Evolutionary conservation across 2,329 filamentous ascomycete genomes (phyloP).

Genomic region (Claviceps quebecensis): DNA sequence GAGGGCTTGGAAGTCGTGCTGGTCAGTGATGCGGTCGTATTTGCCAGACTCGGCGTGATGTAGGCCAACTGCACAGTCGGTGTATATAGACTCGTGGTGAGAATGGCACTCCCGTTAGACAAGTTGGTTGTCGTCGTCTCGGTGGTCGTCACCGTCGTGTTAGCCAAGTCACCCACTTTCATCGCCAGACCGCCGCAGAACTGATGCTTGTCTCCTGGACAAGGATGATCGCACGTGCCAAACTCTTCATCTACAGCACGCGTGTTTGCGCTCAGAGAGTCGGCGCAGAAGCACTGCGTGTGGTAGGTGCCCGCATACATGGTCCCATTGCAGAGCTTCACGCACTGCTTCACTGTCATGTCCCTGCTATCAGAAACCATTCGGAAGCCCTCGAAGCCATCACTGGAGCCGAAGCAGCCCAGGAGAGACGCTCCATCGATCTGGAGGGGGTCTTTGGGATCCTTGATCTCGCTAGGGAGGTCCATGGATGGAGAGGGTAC

Average conservation of each 20-base stretch:
- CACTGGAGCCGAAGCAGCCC: constrained; percentile 28
- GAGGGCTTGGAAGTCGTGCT: neutral
- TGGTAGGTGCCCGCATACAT: constrained; percentile 27
- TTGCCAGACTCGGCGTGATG: neutral
- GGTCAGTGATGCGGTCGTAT: neutral
- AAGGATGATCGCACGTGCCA: constrained; percentile 21
- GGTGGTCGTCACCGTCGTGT: neutral
- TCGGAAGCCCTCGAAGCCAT: constrained; percentile 22
- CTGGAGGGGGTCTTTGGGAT: constrained; percentile 17
- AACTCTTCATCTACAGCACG: constrained; percentile 12
- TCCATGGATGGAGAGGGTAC: constrained; percentile 3
- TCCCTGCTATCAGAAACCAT: constrained; percentile 13
- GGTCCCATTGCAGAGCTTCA: constrained; percentile 20
- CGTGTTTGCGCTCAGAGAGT: constrained; percentile 25
- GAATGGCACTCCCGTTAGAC: no score
- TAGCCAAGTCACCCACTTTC: neutral
- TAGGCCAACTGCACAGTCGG: neutral
- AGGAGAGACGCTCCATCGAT: constrained; percentile 21
- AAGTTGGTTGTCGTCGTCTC: no score
- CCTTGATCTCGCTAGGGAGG: constrained; percentile 4
- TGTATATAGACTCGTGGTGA: no score
- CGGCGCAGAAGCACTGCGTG: constrained; percentile 32
- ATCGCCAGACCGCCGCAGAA: constrained; percentile 27
- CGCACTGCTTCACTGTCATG: constrained; percentile 28
- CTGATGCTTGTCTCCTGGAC: constrained; percentile 26